Base-by-base conservation (phyloP, 2,329 filamentous ascomycete genomes). In the Pseudovirgaria hyperparasitica region DNA sequence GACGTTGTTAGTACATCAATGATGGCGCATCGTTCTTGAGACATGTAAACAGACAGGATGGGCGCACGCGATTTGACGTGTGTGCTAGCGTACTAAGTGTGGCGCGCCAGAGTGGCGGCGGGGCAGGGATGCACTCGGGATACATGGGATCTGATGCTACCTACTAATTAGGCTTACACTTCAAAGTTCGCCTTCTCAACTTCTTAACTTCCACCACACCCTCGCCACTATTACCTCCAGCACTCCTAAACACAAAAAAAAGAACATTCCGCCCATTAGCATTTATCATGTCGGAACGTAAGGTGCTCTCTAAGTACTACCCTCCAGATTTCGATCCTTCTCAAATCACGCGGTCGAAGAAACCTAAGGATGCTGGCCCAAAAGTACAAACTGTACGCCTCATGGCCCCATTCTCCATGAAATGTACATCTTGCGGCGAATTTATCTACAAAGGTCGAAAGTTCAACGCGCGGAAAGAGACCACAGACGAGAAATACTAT, bases 391-490 rank as follows among this genome's bases (percentile, higher is more conserved):
- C 78, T 0, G 85, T 96, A 28, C 77, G 86, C 23, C 65, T 96
- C 18, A 94, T 94, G 84, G 78, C 81, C 1, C 82, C 84, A 4
- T 90, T 86, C 57, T 73, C 68, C 27, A 82, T 86, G 74, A 76
- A 76, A 47, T 86, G 81, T 51, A 73, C 55, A 9, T 56, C 59
- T 16, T 75, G 70, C 44, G 72, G 72, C 45, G 81, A 92, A 56
- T 93, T 78, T 60, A 90, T 92, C 46, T 87, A 92, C 65, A 82
- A 84, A 42, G 86, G 86, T 0, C 73, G 86, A 34, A 96, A 94
- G 47, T 96, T 96, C 67, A 96, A 96, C 57, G 79, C 84, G 3
- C 70, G 82, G 19, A 98, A 98, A 48, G 85, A 94, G 48, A 93
- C 81, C 0, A 84, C 82, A 0, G 80, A 90, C 12, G 81, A 94